Evolutionary conservation across 495 filamentous ascomycete species (phyloP).

Genomic region (Aspergillus baeticus): DNA sequence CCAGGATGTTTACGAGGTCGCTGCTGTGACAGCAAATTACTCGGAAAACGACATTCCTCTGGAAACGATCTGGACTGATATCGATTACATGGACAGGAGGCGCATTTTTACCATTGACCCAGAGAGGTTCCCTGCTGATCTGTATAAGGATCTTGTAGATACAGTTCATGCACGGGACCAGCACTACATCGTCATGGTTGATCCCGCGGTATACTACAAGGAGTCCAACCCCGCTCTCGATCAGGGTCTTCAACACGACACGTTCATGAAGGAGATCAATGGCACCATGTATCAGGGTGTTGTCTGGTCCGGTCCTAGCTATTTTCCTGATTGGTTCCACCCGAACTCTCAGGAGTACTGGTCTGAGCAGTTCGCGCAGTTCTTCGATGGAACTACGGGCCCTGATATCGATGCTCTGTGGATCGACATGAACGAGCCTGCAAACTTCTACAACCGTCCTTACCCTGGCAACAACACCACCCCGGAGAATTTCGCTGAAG

Average conservation of each 20-base stretch:
- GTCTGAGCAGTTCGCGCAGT: slow-evolving; percentile 65
- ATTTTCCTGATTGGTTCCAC: slow-evolving; percentile 84
- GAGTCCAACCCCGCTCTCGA: slow-evolving; percentile 62
- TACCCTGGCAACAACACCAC: slow-evolving; percentile 49
- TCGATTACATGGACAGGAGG: slow-evolving; percentile 71
- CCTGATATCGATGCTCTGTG: slow-evolving; percentile 83
- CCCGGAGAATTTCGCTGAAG: slow-evolving; percentile 49
- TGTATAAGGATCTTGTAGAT: slow-evolving; percentile 64
- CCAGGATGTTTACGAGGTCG: slow-evolving; percentile 72
- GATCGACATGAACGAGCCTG: slow-evolving; percentile 85
- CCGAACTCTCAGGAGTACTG: slow-evolving; percentile 66
- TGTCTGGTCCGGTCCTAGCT: slow-evolving; percentile 82
- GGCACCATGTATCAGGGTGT: slow-evolving; percentile 69
- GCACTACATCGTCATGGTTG: slow-evolving; percentile 84
- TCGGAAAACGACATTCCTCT: slow-evolving; percentile 79
- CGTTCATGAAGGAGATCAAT: slow-evolving; percentile 65
- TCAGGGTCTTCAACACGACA: slow-evolving; percentile 55
- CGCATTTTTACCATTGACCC: slow-evolving; percentile 76
- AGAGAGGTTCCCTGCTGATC: slow-evolving; percentile 64
- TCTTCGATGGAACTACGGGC: slow-evolving; percentile 65
- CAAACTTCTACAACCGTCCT: slow-evolving; percentile 71
- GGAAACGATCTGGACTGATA: slow-evolving; percentile 90
- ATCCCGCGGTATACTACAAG: slow-evolving; percentile 63
- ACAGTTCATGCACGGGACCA: slow-evolving; percentile 73
- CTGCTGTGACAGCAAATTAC: slow-evolving; percentile 70